These are phyloP conservation scores for Aspergillus sp. DNA, from an alignment of 2,329 filamentous ascomycete genomes.

Conservation along the genomic window DNA sequence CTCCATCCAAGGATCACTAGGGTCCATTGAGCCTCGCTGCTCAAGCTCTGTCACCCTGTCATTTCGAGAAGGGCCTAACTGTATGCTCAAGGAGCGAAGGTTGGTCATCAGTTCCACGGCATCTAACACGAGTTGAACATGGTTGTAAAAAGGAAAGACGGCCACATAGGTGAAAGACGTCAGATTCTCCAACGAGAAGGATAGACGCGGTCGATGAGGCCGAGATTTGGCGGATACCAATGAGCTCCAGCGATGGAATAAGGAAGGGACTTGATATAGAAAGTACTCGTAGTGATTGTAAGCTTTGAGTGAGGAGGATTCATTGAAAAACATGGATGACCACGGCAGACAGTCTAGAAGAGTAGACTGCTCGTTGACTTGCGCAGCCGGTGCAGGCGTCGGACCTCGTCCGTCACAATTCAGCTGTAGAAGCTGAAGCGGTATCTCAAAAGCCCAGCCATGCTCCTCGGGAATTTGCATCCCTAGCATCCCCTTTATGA, in stretches of 20 bases:
- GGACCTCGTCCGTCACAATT: constrained; percentile 26
- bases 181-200: constrained; percentile 49
- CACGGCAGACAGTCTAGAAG: constrained; percentile 67
- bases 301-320: constrained; percentile 73
- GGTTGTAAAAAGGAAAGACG: constrained; percentile 68
- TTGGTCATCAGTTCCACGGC: constrained; percentile 55
- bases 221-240: constrained; percentile 35
- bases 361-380: constrained; percentile 28
- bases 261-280: constrained; percentile 64
- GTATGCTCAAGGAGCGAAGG: constrained; percentile 60
- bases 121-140: constrained; percentile 55
- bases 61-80: constrained; percentile 49
- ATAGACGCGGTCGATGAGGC: constrained; percentile 38
- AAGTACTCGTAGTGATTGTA: constrained; percentile 76
- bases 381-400: constrained; percentile 33
- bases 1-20: constrained; percentile 58
- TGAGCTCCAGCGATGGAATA: constrained; percentile 55
- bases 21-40: constrained; percentile 44
- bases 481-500: constrained; percentile 65
- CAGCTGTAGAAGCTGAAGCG: constrained; percentile 64
- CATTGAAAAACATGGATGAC: constrained; percentile 70
- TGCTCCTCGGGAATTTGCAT: constrained; percentile 62
- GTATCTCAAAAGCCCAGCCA: constrained; percentile 67
- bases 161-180: constrained; percentile 62
- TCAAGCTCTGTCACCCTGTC: constrained; percentile 47